Evolutionary conservation across 441 rosid species (phyloP).

Genomic region (Bruguiera hainesii): DNA sequence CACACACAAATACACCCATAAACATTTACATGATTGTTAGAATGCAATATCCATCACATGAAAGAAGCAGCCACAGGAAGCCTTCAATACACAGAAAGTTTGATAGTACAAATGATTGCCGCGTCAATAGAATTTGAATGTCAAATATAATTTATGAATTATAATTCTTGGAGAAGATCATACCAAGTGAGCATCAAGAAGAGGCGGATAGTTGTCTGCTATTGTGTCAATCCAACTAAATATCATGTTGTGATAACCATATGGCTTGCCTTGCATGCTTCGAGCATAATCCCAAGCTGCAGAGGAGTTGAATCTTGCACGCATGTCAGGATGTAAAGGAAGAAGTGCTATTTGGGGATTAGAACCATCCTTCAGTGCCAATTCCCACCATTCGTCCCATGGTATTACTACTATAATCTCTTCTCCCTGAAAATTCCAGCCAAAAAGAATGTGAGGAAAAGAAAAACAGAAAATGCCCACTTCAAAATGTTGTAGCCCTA

Average conservation of each 20-base stretch:
- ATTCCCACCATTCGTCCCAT: constrained; percentile 98
- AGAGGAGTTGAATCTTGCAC: constrained; percentile 66
- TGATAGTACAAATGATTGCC: too few relatives aligned
- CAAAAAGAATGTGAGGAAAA: neutral
- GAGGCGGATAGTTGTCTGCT: constrained; percentile 94
- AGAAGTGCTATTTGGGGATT: constrained; percentile 95
- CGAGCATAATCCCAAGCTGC: constrained; percentile 95
- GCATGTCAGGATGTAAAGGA: constrained; percentile 77
- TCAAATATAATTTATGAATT: too few relatives aligned
- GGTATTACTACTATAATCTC: constrained; percentile 76
- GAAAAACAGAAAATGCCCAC: neutral
- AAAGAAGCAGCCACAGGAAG: too few relatives aligned
- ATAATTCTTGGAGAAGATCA: constrained; percentile 8
- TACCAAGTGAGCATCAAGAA: constrained; percentile 99
- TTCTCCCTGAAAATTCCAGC: constrained; percentile 65
- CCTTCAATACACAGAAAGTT: too few relatives aligned
- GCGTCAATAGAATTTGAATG: too few relatives aligned
- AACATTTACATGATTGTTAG: too few relatives aligned
- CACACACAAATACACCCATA: too few relatives aligned
- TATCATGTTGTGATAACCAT: constrained; percentile 98
- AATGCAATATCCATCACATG: too few relatives aligned
- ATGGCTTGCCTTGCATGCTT: constrained; percentile 93
- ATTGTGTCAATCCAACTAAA: constrained; percentile 97
- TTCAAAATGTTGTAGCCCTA: too few relatives aligned
- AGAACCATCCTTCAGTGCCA: constrained; percentile 72